Base-by-base conservation (phyloP, 2,329 filamentous ascomycete genomes). In the Stemphylium lycopersici region DNA sequence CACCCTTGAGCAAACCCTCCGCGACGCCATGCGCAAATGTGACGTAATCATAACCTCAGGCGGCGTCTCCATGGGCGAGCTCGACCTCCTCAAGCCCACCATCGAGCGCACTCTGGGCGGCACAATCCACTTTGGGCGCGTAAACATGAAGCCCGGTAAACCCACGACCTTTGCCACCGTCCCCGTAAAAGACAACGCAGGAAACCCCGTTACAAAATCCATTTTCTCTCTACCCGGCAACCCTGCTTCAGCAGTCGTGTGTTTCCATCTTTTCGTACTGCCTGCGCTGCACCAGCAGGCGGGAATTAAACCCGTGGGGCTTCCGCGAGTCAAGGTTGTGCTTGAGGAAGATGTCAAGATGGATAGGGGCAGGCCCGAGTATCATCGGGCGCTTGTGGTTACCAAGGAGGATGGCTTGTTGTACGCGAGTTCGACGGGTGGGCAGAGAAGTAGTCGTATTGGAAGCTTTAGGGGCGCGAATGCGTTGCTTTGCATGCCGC, bases 61-160 rank as follows among this genome's bases (percentile, higher is more conserved):
- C 18, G 95, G 95, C 42, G 95, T 98, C 16, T 96, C 91, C 8
- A 99, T 99, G 95, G 95, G 95, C 52, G 95, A 99, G 77, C 86
- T 97, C 2, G 95, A 99, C 75, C 87, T 99, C 6, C 85, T 99
- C 16, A 99, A 99, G 74, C 93, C 95, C 0, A 98, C 93, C 0
- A 90, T 99, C 66, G 95, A 98, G 79, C 88, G 93, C 37, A 83
- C 87, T 1, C 84, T 99, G 1, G 91, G 92, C 52, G 95, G 95
- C 6, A 95, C 88, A 0, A 96, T 99, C 62, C 95, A 97, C 76
- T 99, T 99, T 66, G 95, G 95, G 20, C 89, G 95, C 3, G 95
- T 99, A 2, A 85, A 89, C 49, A 98, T 99, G 95, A 99, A 99
- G 79, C 95, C 95, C 0, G 95, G 95, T 4, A 99, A 98, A 76